A percentile compares a stretch with the other conserved stretches of the same genome.
phyloP scores from a whole-genome alignment of 768 basidiomycete genomes.

The Tricholoma furcatifolium region DNA sequence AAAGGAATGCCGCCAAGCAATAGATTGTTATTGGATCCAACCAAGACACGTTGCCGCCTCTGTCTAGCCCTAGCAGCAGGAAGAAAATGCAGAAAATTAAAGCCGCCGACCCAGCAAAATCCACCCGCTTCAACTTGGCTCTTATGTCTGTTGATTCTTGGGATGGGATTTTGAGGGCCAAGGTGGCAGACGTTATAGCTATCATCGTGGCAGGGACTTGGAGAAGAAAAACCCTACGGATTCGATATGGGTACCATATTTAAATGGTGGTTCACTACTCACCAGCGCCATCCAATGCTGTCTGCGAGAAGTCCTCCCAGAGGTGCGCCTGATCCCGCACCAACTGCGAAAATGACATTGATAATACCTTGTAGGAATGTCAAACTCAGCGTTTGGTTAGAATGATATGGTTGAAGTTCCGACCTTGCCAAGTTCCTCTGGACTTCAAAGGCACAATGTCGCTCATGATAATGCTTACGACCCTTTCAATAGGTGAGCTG shows the following conservation, averaged over 20 bases:
- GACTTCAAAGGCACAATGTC: constrained; percentile 59
- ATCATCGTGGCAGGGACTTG: constrained; percentile 55
- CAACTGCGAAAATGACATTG: constrained; percentile 56
- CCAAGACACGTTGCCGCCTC: constrained; percentile 49
- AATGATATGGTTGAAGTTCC: too few relatives aligned
- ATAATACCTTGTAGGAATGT: constrained; percentile 42
- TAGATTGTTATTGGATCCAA: constrained; percentile 33
- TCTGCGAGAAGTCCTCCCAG: constrained; percentile 61
- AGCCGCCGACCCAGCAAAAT: constrained; percentile 56
- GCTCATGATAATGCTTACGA: constrained; percentile 62
- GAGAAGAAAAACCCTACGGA: constrained; percentile 49
- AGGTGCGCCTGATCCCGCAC: constrained; percentile 57
- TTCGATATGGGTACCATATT: background rate
- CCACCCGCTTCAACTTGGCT: constrained; percentile 55
- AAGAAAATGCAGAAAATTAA: constrained; percentile 53
- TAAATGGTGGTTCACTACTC: background rate
- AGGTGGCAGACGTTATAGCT: constrained; percentile 47
- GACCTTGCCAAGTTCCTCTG: constrained; percentile 69
- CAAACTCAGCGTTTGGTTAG: too few relatives aligned
- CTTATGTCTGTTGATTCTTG: constrained; percentile 36
- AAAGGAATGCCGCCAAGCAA: constrained; percentile 29
- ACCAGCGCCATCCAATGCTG: constrained; percentile 67
- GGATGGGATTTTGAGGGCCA: constrained; percentile 50
- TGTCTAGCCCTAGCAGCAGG: constrained; percentile 55
- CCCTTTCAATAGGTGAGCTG: too few relatives aligned